Base-by-base conservation (phyloP, 148 eudicot species). In the Heliosperma pusillum region DNA sequence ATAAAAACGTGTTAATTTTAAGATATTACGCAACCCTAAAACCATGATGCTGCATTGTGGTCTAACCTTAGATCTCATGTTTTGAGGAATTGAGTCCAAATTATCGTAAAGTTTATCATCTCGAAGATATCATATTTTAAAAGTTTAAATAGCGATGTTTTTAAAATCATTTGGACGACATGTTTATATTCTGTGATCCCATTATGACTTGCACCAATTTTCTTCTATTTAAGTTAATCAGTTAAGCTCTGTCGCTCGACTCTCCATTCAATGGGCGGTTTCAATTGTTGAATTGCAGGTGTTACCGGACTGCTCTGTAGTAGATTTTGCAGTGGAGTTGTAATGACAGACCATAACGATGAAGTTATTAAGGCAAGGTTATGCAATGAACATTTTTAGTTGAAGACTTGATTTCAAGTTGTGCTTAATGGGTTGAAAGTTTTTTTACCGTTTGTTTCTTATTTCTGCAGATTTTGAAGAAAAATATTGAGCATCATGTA, bases 321-420 rank as follows among this genome's bases (percentile, higher is more conserved):
- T 81, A 87, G 91, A 84, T 94, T 86, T 81, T 94, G 97, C 81
- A 79, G 76, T 57, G 82, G 85, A 80, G 88, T 90, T 26, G 85
- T 94, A 21, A 26, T 94, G 80, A 94, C 98, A 13, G 98, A 94
- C 82, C 96, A 91, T 64, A 94, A 87, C 71, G 92, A 91, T 22
- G 97, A 91, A 81, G 96, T 94, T 79, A 83, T 94, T 58, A 90
- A 94, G 98, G 98, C 86, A 88, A 87, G 91, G 84, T 75, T 76
- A 66, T 59, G 72, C 21, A 44, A 57, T 72, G n/a, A 19, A 13
- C 66, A 72, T 62, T 52, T 25, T 0, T 66, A 65, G 64, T 58
- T 17, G 24, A 24, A 4, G 11, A 61, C 71, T 3, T 71, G 52
- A n/a, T 57, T 25, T 15, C 4, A 52, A 19, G 27, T 77, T 62